A percentile compares a stretch with the other conserved stretches of the same genome.
phyloP scores from a whole-genome alignment of 176 grass and related monocot genomes.

The Aegilops sharonensis region DNA sequence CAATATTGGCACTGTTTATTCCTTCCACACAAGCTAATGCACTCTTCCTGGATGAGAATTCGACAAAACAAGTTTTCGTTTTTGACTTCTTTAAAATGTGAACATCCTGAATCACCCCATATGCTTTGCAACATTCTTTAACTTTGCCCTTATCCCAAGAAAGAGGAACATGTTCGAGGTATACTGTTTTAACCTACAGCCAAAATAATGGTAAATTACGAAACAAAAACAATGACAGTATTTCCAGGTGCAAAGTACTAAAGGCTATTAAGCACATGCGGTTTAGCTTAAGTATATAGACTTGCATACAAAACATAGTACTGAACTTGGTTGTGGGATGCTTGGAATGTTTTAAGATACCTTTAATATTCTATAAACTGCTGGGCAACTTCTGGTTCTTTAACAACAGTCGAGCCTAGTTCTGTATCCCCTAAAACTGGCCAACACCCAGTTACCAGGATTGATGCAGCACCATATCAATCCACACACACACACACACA shows the following conservation, averaged over 20 bases:
- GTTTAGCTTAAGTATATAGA: neutral
- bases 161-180: slow-evolving; percentile 56
- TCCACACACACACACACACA: no score
- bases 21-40: slow-evolving; percentile 80
- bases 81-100: slow-evolving; percentile 43
- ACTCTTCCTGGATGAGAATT: slow-evolving; percentile 69
- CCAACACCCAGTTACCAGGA: neutral
- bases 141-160: slow-evolving; percentile 71
- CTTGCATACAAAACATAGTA: slow-evolving; percentile 5
- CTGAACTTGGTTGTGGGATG: neutral
- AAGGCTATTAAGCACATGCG: neutral
- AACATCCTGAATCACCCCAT: slow-evolving; percentile 67
- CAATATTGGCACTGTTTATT: slow-evolving; percentile 55
- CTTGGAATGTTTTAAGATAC: neutral
- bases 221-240: slow-evolving; percentile 6
- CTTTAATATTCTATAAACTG: neutral
- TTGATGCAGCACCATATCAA: neutral
- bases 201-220: neutral
- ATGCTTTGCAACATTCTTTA: slow-evolving; percentile 56
- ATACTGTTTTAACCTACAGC: slow-evolving; percentile 78
- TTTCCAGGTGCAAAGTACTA: neutral
- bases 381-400: neutral
- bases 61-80: slow-evolving; percentile 69
- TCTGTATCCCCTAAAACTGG: slow-evolving; percentile 7
- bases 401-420: neutral